Conservation (phyloP, 2,329 filamentous ascomycete species). For the Stagonosporopsis cucurbitacearum region DNA sequence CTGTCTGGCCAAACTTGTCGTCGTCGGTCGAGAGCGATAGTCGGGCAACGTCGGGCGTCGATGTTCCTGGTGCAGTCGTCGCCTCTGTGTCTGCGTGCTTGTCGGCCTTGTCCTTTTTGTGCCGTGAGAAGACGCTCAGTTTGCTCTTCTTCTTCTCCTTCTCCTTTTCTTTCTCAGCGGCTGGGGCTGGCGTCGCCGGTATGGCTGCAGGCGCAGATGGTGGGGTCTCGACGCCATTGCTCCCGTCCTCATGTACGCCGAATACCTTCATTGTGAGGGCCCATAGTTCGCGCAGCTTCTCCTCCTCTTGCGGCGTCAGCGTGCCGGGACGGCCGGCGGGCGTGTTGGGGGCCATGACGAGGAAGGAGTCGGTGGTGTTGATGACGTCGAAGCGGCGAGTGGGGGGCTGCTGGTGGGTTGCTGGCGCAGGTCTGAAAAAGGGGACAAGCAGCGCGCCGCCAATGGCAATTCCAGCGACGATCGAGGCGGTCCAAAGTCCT, state of each 20-base stretch:
- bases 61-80: constrained; percentile 30
- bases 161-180: constrained; percentile 65
- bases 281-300: constrained; percentile 90
- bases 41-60: constrained; percentile 39
- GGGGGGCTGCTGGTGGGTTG: neutral
- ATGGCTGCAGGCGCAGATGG: constrained; percentile 12
- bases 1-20: constrained; percentile 92
- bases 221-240: constrained; percentile 30
- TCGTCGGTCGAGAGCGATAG: constrained; percentile 58
- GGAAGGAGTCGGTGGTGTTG: constrained; percentile 38
- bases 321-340: constrained; percentile 81
- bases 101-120: constrained; percentile 60
- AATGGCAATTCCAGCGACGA: constrained; percentile 43
- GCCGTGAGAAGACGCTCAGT: constrained; percentile 68
- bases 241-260: constrained; percentile 54
- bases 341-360: constrained; percentile 50
- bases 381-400: constrained; percentile 27
- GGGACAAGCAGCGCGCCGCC: constrained; percentile 42
- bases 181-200: constrained; percentile 8
- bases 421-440: constrained; percentile 20
- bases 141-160: constrained; percentile 83
- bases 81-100: constrained; percentile 50
- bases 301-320: constrained; percentile 86
- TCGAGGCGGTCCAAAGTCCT: constrained; percentile 33
- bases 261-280: constrained; percentile 75